Evolutionary conservation across 192 early-diverging fungal genomes (phyloP), one percentile per base, ranked within the genome.

Genomic region (Coemansia sp.): DNA sequence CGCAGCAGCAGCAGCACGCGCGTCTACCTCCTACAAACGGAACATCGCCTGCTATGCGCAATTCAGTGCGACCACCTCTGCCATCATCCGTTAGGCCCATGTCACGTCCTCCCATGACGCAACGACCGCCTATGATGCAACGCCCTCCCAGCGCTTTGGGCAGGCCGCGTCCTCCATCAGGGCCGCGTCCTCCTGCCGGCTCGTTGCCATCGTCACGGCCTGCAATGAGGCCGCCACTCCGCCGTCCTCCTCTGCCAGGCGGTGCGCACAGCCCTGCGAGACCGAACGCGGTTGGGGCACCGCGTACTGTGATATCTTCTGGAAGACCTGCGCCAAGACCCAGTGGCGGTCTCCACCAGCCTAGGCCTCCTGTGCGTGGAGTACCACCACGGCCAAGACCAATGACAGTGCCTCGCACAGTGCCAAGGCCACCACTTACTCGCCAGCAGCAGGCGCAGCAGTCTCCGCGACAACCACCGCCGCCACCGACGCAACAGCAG

Each of bases 371-470:
- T 17, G 39, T 46, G 54, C 29, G 20, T 21, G 62, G 51, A 6
- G 51, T 32, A 20, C 11, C 51, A 22, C 62, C 62, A 30, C 24
- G 29, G 9, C 59, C 24, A 42, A 23, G 42, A 21, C 59, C 6
- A 33, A 19, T 25, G 42, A 42, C 59, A 39, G 59, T 5, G 23
- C 59, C 11, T 9, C 24, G 5, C 42, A 51, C 24, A 61, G 42
- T 17, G 50, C 42, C 59, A 4, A 8, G 24, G 17, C 56, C 64
- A 27, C 64, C 24, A 19, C 66, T 58, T 54, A 31, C 57, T 42
- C 65, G 56, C 23, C 64, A 57, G 56, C 64, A 56, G 27, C 54
- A 53, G 31, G 52, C 22, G 30, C 54, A 22, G 56, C 39, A 31
- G 64, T 36, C 22, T 8, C 62, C 22, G 36, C 59, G 27, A 29